Evolutionary conservation across 1,284 basidiomycete species (phyloP).

Genomic region (Paramarasmius palmivorus): DNA sequence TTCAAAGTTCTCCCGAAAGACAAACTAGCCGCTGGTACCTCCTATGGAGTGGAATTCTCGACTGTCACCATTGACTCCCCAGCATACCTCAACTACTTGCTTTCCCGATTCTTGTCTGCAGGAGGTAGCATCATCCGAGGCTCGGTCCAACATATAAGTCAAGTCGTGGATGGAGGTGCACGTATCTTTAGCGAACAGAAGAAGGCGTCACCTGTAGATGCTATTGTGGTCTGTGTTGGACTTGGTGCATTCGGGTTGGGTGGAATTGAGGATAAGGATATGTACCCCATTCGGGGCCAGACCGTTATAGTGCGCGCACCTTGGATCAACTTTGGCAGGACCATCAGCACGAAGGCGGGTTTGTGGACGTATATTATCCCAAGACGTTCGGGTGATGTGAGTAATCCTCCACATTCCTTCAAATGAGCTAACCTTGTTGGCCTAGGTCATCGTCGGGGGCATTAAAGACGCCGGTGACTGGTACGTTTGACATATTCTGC

Average conservation of each 20-base stretch:
- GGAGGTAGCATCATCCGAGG: conserved; percentile 63
- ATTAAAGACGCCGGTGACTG: conserved; percentile 11
- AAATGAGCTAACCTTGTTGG: background rate
- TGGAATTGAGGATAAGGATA: conserved; percentile 75
- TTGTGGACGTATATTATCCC: conserved; percentile 73
- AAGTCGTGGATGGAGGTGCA: conserved; percentile 64
- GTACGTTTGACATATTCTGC: conserved; percentile 3
- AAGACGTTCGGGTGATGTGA: conserved; percentile 61
- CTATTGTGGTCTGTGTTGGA: conserved; percentile 66
- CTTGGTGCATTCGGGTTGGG: conserved; percentile 72
- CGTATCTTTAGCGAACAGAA: conserved; percentile 34
- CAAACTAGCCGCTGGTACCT: background rate
- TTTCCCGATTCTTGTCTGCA: conserved; percentile 55
- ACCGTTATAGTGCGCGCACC: conserved; percentile 80
- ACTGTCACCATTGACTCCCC: conserved; percentile 56
- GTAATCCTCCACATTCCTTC: conserved; percentile 23
- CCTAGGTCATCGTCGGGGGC: conserved; percentile 13
- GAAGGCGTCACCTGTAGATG: conserved; percentile 37
- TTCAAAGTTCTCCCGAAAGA: background rate
- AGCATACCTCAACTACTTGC: conserved; percentile 67
- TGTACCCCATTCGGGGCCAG: conserved; percentile 86
- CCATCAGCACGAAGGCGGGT: conserved; percentile 46
- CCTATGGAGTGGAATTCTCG: conserved; percentile 10
- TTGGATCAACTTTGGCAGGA: conserved; percentile 50
- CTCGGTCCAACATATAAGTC: conserved; percentile 62